A percentile compares a stretch with the other conserved stretches of the same genome.
Evolutionary conservation across 352 stramenopile species (phyloP).

Genomic region (Pythium oligandrum): DNA sequence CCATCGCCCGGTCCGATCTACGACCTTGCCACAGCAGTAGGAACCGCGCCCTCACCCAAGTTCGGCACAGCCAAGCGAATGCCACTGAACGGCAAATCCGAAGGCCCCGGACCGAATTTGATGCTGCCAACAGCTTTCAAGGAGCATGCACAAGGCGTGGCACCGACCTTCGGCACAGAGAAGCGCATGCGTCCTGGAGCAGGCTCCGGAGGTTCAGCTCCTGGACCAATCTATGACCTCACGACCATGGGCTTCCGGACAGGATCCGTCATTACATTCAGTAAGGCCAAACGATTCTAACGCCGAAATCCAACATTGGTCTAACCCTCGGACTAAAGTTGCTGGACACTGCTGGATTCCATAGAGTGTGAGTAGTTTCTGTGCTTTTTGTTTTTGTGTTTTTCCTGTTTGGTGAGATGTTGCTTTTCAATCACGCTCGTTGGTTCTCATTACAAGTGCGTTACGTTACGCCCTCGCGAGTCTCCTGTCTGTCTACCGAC

Average conservation of each 20-base stretch:
- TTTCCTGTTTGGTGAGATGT: too few species aligned
- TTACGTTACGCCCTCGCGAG: too few species aligned
- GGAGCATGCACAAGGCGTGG: conserved; percentile 35
- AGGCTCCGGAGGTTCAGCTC: conserved; percentile 19
- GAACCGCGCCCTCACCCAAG: conserved; percentile 38
- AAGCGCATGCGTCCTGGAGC: conserved; percentile 29
- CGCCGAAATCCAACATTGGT: too few species aligned
- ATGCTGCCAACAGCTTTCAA: conserved; percentile 52
- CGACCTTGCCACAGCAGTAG: conserved; percentile 47
- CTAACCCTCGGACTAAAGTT: too few species aligned
- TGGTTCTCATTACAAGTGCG: too few species aligned
- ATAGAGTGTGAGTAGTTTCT: too few species aligned
- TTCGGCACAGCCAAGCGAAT: conserved; percentile 56
- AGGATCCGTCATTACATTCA: conserved; percentile 49
- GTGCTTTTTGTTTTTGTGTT: too few species aligned
- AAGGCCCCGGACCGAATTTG: conserved; percentile 59
- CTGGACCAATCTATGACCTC: conserved; percentile 73
- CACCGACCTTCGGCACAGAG: conserved; percentile 74
- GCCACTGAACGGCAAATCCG: conserved; percentile 45
- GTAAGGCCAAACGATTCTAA: conserved; percentile 60
- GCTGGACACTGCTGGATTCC: too few species aligned
- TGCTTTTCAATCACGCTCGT: too few species aligned
- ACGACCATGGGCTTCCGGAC: conserved; percentile 56
- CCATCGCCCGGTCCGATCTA: conserved; percentile 75
- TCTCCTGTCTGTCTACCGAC: too few species aligned